phyloP scores from a whole-genome alignment of 352 stramenopile species.

The Pythium scleroteichum region DNA sequence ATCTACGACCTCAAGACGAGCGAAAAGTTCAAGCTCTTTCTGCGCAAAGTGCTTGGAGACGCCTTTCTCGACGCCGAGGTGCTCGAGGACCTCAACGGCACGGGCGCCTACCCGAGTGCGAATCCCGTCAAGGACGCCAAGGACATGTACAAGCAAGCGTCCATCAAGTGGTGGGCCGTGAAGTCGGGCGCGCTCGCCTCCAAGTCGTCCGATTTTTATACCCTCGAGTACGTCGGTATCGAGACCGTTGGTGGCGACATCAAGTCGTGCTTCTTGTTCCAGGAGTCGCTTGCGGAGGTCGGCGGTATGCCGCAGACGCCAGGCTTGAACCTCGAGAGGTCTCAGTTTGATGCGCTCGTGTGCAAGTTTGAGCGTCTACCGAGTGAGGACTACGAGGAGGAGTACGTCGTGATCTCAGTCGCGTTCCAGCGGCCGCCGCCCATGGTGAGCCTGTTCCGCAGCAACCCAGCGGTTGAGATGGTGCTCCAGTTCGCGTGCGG shows the following conservation, averaged over 20 bases:
- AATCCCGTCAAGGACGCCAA: conserved; percentile 66
- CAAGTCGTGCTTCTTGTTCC: conserved; percentile 83
- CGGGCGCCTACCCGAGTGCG: conserved; percentile 72
- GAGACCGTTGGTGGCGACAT: conserved; percentile 75
- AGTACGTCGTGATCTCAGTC: conserved; percentile 82
- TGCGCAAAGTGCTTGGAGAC: conserved; percentile 79
- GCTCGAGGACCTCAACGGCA: conserved; percentile 81
- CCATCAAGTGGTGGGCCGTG: conserved; percentile 90
- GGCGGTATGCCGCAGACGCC: conserved; percentile 82
- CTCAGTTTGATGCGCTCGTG: conserved; percentile 83
- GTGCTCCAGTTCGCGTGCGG: conserved; percentile 79
- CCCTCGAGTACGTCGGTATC: conserved; percentile 87
- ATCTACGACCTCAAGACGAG: conserved; percentile 85
- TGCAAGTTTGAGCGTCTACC: conserved; percentile 83
- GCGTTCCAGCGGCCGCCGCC: conserved; percentile 82
- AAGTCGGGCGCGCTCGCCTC: conserved; percentile 75
- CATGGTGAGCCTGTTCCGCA: conserved; percentile 80
- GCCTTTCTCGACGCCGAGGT: conserved; percentile 85
- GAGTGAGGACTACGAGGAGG: conserved; percentile 62
- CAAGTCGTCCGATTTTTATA: conserved; percentile 87
- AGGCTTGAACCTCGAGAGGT: conserved; percentile 75
- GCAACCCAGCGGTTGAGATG: conserved; percentile 84
- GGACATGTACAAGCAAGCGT: conserved; percentile 84
- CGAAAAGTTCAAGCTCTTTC: conserved; percentile 84
- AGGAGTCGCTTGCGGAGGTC: conserved; percentile 82